Evolutionary conservation across 305 asterid genomes (phyloP).

Genomic region (Solanum aculeatissimum): DNA sequence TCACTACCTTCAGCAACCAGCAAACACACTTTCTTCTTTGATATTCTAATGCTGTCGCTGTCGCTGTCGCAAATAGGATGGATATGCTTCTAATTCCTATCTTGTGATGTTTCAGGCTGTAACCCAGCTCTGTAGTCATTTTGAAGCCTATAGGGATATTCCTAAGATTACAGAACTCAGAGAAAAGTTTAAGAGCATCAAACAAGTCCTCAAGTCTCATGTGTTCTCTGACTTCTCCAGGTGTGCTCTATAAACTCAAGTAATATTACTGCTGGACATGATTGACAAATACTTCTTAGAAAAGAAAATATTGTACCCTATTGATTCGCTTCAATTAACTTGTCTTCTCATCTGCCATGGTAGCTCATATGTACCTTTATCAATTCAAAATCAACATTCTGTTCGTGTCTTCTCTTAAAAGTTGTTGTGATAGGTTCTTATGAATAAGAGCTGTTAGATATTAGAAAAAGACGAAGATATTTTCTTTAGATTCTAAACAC

Average conservation of each 20-base stretch:
- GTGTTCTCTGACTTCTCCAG: conserved; percentile 97
- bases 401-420: background rate
- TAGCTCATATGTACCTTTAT: background rate
- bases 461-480: background rate
- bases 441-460: background rate
- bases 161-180: conserved; percentile 91
- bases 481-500: background rate
- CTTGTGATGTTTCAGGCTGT: conserved; percentile 62
- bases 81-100: background rate
- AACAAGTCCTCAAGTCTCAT: conserved; percentile 85
- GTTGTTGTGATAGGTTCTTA: background rate
- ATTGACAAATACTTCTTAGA: background rate
- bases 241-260: conserved; percentile 26
- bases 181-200: conserved; percentile 89
- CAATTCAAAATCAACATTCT: background rate
- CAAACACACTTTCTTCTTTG: background rate
- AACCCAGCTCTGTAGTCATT: conserved; percentile 92
- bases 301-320: background rate
- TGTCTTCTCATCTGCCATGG: background rate
- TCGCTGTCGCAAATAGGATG: background rate
- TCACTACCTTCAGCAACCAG: background rate
- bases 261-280: background rate
- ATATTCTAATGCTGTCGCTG: background rate
- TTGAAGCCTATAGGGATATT: conserved; percentile 90
- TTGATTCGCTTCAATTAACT: background rate